These are phyloP conservation scores for Aurantiochytrium sp. DNA, from an alignment of 108 stramenopile species.

Conservation along the genomic window DNA sequence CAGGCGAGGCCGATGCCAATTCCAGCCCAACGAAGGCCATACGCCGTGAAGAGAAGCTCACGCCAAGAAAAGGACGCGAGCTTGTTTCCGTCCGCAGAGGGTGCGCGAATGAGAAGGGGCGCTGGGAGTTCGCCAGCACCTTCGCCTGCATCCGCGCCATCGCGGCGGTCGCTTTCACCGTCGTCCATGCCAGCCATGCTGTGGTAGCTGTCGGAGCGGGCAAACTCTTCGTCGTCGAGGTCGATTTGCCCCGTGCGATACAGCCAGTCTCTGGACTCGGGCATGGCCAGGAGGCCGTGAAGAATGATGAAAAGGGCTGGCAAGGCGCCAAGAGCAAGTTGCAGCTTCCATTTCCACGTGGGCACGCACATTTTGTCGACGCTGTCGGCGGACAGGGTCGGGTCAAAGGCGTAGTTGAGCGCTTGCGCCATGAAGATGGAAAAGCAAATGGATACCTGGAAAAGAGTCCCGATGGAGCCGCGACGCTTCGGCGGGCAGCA, in stretches of 20 bases:
- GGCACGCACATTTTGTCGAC: background rate
- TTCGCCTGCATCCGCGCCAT: background rate
- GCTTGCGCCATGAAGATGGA: background rate
- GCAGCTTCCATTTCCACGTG: conserved; percentile 2
- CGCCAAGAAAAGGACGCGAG: background rate
- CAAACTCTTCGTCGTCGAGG: background rate
- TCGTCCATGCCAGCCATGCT: background rate
- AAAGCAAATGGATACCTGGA: background rate
- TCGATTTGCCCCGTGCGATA: background rate
- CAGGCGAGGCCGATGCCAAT: background rate
- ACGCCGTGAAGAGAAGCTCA: background rate
- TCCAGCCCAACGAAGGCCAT: background rate
- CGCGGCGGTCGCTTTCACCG: background rate
- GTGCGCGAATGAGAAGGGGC: background rate
- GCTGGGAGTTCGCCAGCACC: background rate
- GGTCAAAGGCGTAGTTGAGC: background rate
- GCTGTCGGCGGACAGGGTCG: background rate
- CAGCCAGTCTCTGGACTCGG: background rate
- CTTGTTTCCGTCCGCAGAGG: background rate
- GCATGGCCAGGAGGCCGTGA: background rate
- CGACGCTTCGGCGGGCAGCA: background rate
- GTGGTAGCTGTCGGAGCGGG: background rate
- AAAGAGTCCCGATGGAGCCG: background rate
- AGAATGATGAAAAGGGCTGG: background rate
- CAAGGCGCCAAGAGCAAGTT: background rate